These are phyloP conservation scores for Ganoderma lingzhi DNA, from an alignment of 1,284 basidiomycete genomes.

Conservation along the genomic window DNA sequence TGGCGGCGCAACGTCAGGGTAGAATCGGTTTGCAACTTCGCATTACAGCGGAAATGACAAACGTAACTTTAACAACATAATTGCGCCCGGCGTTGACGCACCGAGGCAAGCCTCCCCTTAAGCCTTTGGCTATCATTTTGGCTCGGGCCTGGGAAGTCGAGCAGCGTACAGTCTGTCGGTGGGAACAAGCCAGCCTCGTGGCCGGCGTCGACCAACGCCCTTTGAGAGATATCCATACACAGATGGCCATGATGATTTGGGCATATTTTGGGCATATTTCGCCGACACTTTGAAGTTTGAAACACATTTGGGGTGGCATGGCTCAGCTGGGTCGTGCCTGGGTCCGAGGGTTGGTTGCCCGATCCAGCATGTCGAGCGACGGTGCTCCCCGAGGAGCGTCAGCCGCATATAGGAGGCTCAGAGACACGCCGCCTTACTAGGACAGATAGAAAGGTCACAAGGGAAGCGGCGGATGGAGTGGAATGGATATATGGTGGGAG, in stretches of 20 bases:
- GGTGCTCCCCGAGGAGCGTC: neutral
- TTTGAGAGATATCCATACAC: neutral
- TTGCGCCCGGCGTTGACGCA: neutral
- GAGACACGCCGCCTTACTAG: neutral
- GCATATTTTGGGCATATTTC: neutral
- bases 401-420: slow-evolving; percentile 2
- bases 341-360: slow-evolving; percentile 8
- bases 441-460: slow-evolving; percentile 4
- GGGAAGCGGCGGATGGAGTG: neutral
- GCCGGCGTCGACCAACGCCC: neutral
- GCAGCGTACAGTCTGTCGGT: neutral
- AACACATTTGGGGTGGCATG: neutral
- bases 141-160: slow-evolving; percentile 6
- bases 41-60: slow-evolving; percentile 4
- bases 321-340: neutral
- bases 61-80: neutral
- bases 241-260: neutral
- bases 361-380: slow-evolving; percentile 10
- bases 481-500: slow-evolving; percentile 7
- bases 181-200: neutral
- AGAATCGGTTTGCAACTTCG: neutral
- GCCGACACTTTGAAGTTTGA: neutral
- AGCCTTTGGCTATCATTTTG: neutral
- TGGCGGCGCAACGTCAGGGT: neutral
- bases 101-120: neutral